Base-by-base conservation (phyloP, 2,329 filamentous ascomycete genomes). In the Plectosphaerella plurivora region DNA sequence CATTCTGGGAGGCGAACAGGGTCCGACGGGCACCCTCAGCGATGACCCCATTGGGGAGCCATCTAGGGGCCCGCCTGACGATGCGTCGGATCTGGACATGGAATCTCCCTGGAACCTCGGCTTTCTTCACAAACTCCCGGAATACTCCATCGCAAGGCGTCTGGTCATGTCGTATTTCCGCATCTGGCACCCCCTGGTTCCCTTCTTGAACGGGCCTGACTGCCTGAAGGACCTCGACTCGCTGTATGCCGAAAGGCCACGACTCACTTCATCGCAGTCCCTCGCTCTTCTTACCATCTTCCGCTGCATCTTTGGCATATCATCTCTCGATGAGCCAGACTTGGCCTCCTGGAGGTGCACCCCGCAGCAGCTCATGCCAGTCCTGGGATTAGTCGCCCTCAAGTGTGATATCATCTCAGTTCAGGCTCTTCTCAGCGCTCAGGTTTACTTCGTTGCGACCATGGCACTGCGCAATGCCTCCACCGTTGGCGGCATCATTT, bases 151-250 rank as follows among this genome's bases (percentile, higher is more conserved):
- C 15, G 51, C 74, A 1, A 69, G 69, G 53, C 64, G 69, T 39
- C 64, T 79, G 3, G 68, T 78, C 49, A 73, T 76, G 61, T 63
- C 68, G 16, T 79, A 78, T 55, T 79, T 79, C 59, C 72, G 68
- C 56, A 66, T 71, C 10, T 79, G 76, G 75, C 77, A 80, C 65
- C 75, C 75, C 1, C 63, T 79, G 12, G 76, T 79, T 53, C 77
- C 77, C 1, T 78, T 79, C 54, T 57, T 79, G 4, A 75, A 79
- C 47, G 77, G 77, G 0, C 76, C 74, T 1, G 72, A 71, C 1
- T 77, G 78, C 47, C 58, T 79, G 22, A 66, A 70, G 33, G 66
- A 72, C 14, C 67, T 79, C 57, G 69, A 77, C 15, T 25, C 48
- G 12, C 24, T 56, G 7, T 55, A 55, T 24, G 5, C n/a, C 12